Conservation (phyloP, 768 basidiomycete species). For the Boletus huronensis region DNA sequence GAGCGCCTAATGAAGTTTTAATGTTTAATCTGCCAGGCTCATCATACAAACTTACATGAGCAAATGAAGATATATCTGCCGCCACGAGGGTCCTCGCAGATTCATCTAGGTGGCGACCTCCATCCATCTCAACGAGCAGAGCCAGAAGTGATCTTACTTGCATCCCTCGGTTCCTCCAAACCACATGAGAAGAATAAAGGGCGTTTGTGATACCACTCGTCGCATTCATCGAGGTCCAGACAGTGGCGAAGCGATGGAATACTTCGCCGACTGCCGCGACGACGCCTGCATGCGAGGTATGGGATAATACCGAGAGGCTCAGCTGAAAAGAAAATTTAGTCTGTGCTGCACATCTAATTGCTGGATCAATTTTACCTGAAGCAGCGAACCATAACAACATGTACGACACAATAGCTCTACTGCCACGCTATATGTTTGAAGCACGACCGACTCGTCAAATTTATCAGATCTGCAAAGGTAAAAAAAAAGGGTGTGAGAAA, state of each 20-base stretch:
- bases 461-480: conserved; percentile 25
- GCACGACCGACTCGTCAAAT: conserved; percentile 35
- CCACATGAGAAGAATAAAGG: conserved; percentile 58
- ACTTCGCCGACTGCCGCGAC: conserved; percentile 65
- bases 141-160: conserved; percentile 64
- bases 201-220: conserved; percentile 52
- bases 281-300: conserved; percentile 48
- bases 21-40: background rate
- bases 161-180: conserved; percentile 60
- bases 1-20: conserved; percentile 34
- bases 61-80: conserved; percentile 58
- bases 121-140: conserved; percentile 63
- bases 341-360: background rate
- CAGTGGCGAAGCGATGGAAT: conserved; percentile 63
- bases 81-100: conserved; percentile 56
- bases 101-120: conserved; percentile 51
- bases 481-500: background rate
- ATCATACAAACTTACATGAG: conserved; percentile 43
- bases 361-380: conserved; percentile 49
- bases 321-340: conserved; percentile 36
- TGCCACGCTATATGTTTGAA: conserved; percentile 54
- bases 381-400: conserved; percentile 62
- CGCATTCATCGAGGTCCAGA: conserved; percentile 77
- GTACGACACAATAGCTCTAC: conserved; percentile 58
- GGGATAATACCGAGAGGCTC: conserved; percentile 51